Percentiles rank a stretch among this genome's conserved stretches.
These are phyloP conservation scores for Penicillium sp. DNA, from an alignment of 2,329 filamentous ascomycete species.

Conservation along the genomic window DNA sequence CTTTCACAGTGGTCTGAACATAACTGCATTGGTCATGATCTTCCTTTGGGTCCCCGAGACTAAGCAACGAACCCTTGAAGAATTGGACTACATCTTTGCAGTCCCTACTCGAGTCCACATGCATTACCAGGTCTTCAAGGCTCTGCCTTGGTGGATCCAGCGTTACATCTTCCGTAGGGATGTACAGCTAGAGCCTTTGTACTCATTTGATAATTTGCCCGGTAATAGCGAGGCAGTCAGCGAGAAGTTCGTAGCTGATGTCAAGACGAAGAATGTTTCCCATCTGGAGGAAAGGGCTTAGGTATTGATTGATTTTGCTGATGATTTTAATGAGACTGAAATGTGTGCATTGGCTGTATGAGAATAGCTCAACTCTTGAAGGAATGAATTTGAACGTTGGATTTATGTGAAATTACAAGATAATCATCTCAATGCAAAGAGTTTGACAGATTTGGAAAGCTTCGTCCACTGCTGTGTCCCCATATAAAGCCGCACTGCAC, in stretches of 20 bases:
- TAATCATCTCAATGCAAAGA: no score
- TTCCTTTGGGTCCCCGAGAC: conserved; percentile 62
- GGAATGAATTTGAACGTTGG: no score
- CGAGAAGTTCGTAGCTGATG: background rate
- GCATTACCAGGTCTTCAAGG: conserved; percentile 58
- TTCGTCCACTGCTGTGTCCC: no score
- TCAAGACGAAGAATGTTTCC: background rate
- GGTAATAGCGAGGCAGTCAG: background rate
- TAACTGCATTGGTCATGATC: conserved; percentile 63
- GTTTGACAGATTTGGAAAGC: background rate
- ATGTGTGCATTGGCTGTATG: no score
- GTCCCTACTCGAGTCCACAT: conserved; percentile 61
- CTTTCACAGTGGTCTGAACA: conserved; percentile 53
- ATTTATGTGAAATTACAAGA: no score
- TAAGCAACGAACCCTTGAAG: conserved; percentile 54
- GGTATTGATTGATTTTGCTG: no score
- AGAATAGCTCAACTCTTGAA: no score
- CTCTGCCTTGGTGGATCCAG: conserved; percentile 62
- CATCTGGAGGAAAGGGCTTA: background rate
- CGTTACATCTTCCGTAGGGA: conserved; percentile 56
- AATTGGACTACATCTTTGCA: conserved; percentile 61
- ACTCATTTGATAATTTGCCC: conserved; percentile 45
- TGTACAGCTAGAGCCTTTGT: conserved; percentile 52
- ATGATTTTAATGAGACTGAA: no score
- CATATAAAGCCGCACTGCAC: no score